Percentiles rank a stretch among this genome's conserved stretches.
These are phyloP conservation scores for Hyphopichia buzzinii DNA, from an alignment of 1,139 yeast genomes.

Conservation along the genomic window DNA sequence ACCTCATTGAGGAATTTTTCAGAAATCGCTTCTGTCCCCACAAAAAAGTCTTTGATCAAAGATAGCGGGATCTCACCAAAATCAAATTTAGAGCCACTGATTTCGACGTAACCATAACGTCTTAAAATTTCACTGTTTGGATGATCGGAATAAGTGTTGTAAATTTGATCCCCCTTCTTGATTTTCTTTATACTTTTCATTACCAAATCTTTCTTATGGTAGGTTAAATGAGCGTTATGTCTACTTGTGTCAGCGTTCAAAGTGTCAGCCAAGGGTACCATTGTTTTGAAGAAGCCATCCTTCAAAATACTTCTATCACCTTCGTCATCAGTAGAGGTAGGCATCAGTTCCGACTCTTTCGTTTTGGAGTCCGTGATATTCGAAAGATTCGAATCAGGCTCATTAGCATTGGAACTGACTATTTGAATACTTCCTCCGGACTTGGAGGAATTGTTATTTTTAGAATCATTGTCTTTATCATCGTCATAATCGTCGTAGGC, in stretches of 20 bases:
- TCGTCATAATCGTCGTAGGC: constrained; percentile 15
- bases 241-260: constrained; percentile 79
- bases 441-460: constrained; percentile 1
- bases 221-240: constrained; percentile 72
- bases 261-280: constrained; percentile 93
- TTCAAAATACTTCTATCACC: constrained; percentile 20
- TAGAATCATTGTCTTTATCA: constrained; percentile 16
- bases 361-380: neutral
- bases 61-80: constrained; percentile 69
- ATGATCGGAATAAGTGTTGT: constrained; percentile 85
- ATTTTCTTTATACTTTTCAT: constrained; percentile 73
- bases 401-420: neutral
- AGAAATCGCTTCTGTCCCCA: constrained; percentile 20
- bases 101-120: constrained; percentile 88
- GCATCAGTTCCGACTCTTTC: neutral
- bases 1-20: constrained; percentile 27
- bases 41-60: constrained; percentile 34
- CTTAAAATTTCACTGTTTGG: constrained; percentile 87
- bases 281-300: constrained; percentile 64
- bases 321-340: constrained; percentile 23
- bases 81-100: constrained; percentile 70
- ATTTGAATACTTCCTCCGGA: neutral
- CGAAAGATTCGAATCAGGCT: neutral
- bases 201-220: constrained; percentile 45
- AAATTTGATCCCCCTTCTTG: constrained; percentile 66